These are phyloP conservation scores for Nymphaea colorata DNA, from an alignment of 164 flowering plant genomes.

Conservation along the genomic window DNA sequence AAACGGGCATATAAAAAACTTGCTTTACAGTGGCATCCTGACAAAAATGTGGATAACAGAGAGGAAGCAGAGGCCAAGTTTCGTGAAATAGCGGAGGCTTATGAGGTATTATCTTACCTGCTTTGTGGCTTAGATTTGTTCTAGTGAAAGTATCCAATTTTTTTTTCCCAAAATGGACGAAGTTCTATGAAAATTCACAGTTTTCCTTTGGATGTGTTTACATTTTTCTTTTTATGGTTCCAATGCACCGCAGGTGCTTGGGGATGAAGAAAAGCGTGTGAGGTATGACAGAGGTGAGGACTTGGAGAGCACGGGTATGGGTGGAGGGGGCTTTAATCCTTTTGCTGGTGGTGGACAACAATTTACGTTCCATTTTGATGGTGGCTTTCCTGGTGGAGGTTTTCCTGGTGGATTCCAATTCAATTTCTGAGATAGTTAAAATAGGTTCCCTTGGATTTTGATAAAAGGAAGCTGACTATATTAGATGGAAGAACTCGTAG, in stretches of 20 bases:
- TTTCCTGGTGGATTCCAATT: constrained; percentile 12
- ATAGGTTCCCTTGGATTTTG: neutral
- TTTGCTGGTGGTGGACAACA: constrained; percentile 81
- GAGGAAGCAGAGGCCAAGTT: constrained; percentile 88
- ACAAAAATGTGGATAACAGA: constrained; percentile 91
- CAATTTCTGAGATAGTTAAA: constrained; percentile 9
- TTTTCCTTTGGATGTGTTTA: no score
- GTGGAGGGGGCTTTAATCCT: constrained; percentile 72
- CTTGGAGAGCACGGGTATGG: constrained; percentile 56
- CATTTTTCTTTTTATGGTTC: no score
- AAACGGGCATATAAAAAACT: constrained; percentile 95
- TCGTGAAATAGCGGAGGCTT: constrained; percentile 94
- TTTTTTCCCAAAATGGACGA: no score
- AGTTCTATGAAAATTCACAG: no score
- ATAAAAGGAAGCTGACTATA: neutral
- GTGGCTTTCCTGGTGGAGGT: constrained; percentile 22
- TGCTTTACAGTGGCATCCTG: constrained; percentile 99
- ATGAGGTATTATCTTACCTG: constrained; percentile 46
- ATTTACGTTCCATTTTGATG: constrained; percentile 65
- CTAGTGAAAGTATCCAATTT: no score
- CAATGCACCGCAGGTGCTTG: constrained; percentile 42
- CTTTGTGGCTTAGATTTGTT: neutral
- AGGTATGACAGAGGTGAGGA: constrained; percentile 93
- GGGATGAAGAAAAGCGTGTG: constrained; percentile 81
- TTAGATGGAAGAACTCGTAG: neutral